phyloP scores from a whole-genome alignment of 495 filamentous ascomycete genomes.

The Aspergillus sparsus region DNA sequence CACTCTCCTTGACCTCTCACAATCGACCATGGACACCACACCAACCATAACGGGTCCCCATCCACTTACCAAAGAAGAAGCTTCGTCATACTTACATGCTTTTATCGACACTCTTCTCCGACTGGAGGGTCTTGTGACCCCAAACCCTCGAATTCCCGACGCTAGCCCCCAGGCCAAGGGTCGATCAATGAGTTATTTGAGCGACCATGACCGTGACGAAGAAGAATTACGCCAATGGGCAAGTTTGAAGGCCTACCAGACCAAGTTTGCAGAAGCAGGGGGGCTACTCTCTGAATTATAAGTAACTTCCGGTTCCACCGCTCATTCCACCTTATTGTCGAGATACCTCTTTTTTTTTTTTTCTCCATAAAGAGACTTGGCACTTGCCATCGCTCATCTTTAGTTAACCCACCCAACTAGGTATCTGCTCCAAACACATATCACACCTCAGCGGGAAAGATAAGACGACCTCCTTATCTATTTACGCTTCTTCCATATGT shows the following conservation, averaged over 20 bases:
- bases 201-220: slow-evolving; percentile 64
- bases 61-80: slow-evolving; percentile 42
- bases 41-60: slow-evolving; percentile 32
- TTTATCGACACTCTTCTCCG: slow-evolving; percentile 72
- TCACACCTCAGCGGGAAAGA: no score
- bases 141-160: slow-evolving; percentile 2
- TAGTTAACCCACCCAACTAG: no score
- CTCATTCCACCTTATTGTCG: neutral
- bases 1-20: slow-evolving; percentile 65
- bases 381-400: no score
- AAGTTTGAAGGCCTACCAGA: slow-evolving; percentile 70
- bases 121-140: slow-evolving; percentile 53
- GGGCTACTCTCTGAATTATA: slow-evolving; percentile 48
- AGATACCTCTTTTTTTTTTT: neutral
- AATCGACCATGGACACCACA: slow-evolving; percentile 46
- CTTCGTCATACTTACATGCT: slow-evolving; percentile 63
- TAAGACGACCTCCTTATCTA: no score
- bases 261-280: slow-evolving; percentile 66
- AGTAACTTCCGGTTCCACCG: neutral
- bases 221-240: slow-evolving; percentile 71
- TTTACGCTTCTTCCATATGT: no score
- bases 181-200: slow-evolving; percentile 45
- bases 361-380: no score
- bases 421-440: no score
- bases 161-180: slow-evolving; percentile 34